A percentile compares a stretch with the other conserved stretches of the same genome.
Evolutionary conservation across 441 rosid species (phyloP).

Genomic region (Mallotus japonicus): DNA sequence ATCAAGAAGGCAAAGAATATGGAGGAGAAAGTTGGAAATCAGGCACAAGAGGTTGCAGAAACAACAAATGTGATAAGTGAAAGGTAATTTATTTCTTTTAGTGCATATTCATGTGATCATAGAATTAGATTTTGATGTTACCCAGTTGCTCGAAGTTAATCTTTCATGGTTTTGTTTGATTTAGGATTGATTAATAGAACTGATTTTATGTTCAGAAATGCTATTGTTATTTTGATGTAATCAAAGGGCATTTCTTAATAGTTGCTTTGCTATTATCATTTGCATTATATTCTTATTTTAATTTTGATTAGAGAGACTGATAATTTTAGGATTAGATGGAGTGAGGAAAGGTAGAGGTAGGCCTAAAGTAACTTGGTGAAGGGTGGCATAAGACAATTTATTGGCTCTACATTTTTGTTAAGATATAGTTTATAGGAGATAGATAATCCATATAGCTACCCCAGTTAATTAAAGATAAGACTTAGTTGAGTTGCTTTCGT

Average conservation of each 20-base stretch:
- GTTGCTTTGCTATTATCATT: not conserved
- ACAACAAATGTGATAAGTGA: constrained; percentile 24
- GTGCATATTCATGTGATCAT: not conserved
- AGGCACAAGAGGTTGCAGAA: constrained; percentile 22
- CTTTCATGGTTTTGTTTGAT: not conserved
- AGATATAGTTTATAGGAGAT: too few species aligned
- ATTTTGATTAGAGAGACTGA: not conserved
- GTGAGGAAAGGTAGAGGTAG: too few species aligned
- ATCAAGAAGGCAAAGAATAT: constrained; percentile 29
- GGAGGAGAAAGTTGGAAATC: constrained; percentile 26
- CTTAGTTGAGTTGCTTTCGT: too few species aligned
- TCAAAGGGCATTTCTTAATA: not conserved
- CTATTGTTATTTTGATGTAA: not conserved
- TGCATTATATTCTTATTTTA: not conserved
- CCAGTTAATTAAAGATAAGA: too few species aligned
- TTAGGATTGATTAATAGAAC: not conserved
- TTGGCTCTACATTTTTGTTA: too few species aligned
- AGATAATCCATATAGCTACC: too few species aligned
- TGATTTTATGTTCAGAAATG: not conserved
- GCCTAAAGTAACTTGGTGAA: too few species aligned
- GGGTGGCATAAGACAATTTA: too few species aligned
- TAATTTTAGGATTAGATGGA: too few species aligned
- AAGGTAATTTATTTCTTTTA: constrained; percentile 37
- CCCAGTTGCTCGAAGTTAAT: not conserved
- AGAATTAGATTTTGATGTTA: not conserved